Evolutionary conservation across 2,329 filamentous ascomycete genomes (phyloP).

Genomic region (Reticulascus tulasneorum): DNA sequence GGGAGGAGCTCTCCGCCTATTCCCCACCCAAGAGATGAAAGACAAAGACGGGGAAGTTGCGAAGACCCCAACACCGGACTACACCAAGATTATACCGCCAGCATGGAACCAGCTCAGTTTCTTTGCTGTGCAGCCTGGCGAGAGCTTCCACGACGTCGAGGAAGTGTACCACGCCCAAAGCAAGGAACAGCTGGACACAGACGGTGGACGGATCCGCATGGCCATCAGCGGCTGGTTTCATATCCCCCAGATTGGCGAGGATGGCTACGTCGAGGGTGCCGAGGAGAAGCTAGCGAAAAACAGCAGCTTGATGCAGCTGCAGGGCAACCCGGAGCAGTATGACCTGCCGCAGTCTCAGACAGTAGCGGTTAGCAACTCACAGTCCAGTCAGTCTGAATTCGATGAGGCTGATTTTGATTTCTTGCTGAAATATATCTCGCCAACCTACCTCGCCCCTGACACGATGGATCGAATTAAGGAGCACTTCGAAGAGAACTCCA

Average conservation of each 20-base stretch:
- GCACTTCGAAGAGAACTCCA: slow-evolving; percentile 78
- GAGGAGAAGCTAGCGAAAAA: slow-evolving; percentile 86
- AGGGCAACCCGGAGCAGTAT: slow-evolving; percentile 86
- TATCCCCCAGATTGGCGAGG: slow-evolving; percentile 91
- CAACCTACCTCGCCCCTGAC: slow-evolving; percentile 87
- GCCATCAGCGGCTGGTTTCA: slow-evolving; percentile 99
- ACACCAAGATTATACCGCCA: slow-evolving; percentile 79
- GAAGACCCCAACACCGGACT: slow-evolving; percentile 75
- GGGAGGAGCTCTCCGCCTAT: slow-evolving; percentile 88
- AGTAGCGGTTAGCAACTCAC: slow-evolving; percentile 37
- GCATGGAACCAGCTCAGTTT: slow-evolving; percentile 98
- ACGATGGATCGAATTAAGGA: slow-evolving; percentile 78
- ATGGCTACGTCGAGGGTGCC: slow-evolving; percentile 81
- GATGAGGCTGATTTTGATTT: slow-evolving; percentile 83
- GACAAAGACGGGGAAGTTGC: slow-evolving; percentile 70
- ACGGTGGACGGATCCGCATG: slow-evolving; percentile 83
- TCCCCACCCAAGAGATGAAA: slow-evolving; percentile 63
- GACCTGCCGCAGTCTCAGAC: slow-evolving; percentile 70
- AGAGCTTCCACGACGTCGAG: slow-evolving; percentile 98
- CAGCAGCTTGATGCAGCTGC: slow-evolving; percentile 87
- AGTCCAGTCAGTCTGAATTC: slow-evolving; percentile 52
- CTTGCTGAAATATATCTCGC: slow-evolving; percentile 82
- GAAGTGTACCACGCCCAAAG: slow-evolving; percentile 78
- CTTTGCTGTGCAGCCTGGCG: slow-evolving; percentile 96
- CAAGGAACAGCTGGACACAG: slow-evolving; percentile 57